Conservation (phyloP, 2,329 filamentous ascomycete genomes). For the Sporothrix phasma region DNA sequence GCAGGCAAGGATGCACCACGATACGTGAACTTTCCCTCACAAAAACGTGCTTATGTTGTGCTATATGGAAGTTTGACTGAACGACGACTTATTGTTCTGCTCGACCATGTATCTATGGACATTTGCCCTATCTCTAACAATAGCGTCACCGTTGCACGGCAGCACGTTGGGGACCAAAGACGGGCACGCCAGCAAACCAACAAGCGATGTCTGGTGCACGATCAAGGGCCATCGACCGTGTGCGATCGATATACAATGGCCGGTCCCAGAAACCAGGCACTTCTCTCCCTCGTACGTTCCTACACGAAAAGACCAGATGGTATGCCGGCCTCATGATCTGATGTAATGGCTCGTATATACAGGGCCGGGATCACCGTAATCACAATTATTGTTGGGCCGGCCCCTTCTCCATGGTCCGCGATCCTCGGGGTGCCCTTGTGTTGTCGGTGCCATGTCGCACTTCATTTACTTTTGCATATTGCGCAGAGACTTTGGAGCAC, state of each 20-base stretch:
- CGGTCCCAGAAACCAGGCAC: not conserved
- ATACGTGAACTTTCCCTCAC: not conserved
- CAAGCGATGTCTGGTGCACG: not conserved
- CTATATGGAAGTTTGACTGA: not conserved
- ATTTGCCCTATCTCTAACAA: no score
- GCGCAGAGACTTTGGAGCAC: not conserved
- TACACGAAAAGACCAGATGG: not conserved
- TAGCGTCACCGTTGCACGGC: not conserved
- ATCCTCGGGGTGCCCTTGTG: not conserved
- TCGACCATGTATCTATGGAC: no score
- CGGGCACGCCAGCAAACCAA: no score
- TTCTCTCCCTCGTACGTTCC: no score
- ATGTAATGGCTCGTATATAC: not conserved
- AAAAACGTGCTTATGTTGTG: not conserved
- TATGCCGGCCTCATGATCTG: not conserved
- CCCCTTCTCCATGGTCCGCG: not conserved
- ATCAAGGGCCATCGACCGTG: not conserved
- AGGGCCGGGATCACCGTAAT: not conserved
- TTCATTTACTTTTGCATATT: not conserved
- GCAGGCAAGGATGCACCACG: no score
- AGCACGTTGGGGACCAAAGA: not conserved
- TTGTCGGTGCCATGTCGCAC: not conserved
- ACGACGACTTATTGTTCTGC: not conserved
- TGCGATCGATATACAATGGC: not conserved
- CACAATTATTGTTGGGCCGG: not conserved